Percentiles rank a stretch among this genome's conserved stretches.
These are phyloP conservation scores for Mrakia hoshinonis DNA, from an alignment of 768 basidiomycete species.

Conservation along the genomic window DNA sequence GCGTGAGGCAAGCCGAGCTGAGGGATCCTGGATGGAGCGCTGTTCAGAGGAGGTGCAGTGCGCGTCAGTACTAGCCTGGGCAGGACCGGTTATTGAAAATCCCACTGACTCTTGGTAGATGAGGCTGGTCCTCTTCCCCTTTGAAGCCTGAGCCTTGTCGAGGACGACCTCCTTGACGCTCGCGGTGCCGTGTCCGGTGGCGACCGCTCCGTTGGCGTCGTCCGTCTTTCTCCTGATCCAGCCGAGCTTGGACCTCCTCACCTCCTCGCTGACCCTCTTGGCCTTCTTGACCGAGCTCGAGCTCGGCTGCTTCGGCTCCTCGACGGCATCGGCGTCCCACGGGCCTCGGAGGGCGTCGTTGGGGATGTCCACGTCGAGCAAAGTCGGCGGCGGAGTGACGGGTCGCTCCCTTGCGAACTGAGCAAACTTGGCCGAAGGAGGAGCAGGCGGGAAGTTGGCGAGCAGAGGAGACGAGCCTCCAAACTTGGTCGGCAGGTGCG, in stretches of 20 bases:
- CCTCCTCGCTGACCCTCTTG: conserved; percentile 12
- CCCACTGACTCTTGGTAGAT: background rate
- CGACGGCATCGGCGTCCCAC: background rate
- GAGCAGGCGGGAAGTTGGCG: conserved; percentile 3
- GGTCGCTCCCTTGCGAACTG: conserved; percentile 3
- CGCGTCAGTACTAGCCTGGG: background rate
- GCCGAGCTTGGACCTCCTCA: conserved; percentile 13
- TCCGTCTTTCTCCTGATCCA: conserved; percentile 11
- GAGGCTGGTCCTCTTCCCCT: background rate
- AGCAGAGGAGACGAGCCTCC: background rate
- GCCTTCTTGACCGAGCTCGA: conserved; percentile 8
- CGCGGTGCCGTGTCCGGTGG: background rate
- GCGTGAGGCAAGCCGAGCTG: background rate
- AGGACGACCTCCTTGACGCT: background rate
- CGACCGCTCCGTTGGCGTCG: background rate
- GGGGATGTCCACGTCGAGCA: background rate
- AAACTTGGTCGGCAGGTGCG: background rate
- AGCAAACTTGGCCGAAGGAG: conserved; percentile 22
- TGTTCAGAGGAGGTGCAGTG: background rate
- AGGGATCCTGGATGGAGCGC: background rate
- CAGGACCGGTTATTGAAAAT: background rate
- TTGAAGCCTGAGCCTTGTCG: background rate
- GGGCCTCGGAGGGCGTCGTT: background rate
- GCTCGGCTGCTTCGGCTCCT: background rate
- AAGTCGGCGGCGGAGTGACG: background rate